A percentile compares a stretch with the other conserved stretches of the same genome.
These are phyloP conservation scores for Amphibolis antarctica DNA, from an alignment of 106 monocot species.

Conservation along the genomic window DNA sequence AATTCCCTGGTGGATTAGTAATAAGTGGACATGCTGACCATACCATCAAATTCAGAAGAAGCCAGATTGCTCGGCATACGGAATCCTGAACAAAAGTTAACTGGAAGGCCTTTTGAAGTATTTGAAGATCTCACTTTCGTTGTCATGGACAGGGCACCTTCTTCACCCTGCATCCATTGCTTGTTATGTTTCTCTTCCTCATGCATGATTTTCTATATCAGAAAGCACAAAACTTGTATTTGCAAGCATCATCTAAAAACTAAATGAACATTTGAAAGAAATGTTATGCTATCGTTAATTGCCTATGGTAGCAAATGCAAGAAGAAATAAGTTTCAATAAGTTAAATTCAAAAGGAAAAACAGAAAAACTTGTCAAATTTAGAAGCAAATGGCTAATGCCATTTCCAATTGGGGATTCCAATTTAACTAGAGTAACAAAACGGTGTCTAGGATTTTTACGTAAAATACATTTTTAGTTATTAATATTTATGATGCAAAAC, in stretches of 20 bases:
- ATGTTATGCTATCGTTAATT: neutral
- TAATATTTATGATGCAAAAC: too few relatives aligned
- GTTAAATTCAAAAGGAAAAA: neutral
- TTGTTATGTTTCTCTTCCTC: neutral
- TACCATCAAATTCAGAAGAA: slow-evolving; percentile 57
- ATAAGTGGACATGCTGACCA: neutral
- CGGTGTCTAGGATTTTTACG: too few relatives aligned
- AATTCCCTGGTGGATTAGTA: neutral
- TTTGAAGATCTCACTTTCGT: slow-evolving; percentile 60
- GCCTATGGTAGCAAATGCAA: neutral
- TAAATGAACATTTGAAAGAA: too few relatives aligned
- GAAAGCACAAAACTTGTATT: neutral
- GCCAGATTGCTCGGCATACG: slow-evolving; percentile 22
- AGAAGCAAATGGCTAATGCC: too few relatives aligned
- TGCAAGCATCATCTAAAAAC: too few relatives aligned
- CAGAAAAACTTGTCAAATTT: too few relatives aligned
- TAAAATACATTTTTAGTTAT: too few relatives aligned
- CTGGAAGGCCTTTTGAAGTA: slow-evolving; percentile 93
- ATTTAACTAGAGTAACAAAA: too few relatives aligned
- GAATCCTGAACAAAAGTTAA: slow-evolving; percentile 89
- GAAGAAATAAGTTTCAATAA: neutral
- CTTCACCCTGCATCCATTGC: slow-evolving; percentile 56
- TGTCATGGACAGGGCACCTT: slow-evolving; percentile 92
- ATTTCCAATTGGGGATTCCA: too few relatives aligned
- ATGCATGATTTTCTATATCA: neutral